Conservation (phyloP, 2,329 filamentous ascomycete species). For the Xylariaceae sp. region DNA sequence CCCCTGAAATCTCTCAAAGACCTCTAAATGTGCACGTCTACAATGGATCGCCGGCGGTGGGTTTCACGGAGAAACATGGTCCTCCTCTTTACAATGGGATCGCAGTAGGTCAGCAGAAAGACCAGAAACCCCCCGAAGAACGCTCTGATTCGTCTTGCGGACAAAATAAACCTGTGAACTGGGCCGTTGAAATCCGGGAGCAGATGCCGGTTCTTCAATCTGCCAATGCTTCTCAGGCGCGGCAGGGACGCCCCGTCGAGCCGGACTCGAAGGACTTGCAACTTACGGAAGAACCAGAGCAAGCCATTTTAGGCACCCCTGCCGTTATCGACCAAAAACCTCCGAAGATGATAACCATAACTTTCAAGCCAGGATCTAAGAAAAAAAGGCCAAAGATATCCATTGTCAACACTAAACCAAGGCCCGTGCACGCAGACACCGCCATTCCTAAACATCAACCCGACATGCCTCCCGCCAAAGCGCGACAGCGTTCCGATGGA, state of each 20-base stretch:
- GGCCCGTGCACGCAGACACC: background rate
- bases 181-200: background rate
- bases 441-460: background rate
- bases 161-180: background rate
- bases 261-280: background rate
- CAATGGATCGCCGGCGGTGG: conserved; percentile 17
- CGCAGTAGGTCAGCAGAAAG: background rate
- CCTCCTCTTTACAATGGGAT: conserved; percentile 3
- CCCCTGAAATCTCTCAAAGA: conserved; percentile 2
- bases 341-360: background rate
- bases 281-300: background rate
- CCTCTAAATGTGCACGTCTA: conserved; percentile 1
- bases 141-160: background rate
- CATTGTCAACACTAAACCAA: background rate
- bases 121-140: background rate
- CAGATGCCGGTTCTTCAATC: background rate
- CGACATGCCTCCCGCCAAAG: background rate
- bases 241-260: background rate
- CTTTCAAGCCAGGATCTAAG: background rate
- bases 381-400: conserved; percentile 3
- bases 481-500: conserved; percentile 1
- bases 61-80: conserved; percentile 23
- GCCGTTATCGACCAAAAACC: background rate
- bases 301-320: background rate
- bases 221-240: background rate